Conservation (phyloP, 73 alveolate genomes). For the Paramecium pentaurelia region DNA sequence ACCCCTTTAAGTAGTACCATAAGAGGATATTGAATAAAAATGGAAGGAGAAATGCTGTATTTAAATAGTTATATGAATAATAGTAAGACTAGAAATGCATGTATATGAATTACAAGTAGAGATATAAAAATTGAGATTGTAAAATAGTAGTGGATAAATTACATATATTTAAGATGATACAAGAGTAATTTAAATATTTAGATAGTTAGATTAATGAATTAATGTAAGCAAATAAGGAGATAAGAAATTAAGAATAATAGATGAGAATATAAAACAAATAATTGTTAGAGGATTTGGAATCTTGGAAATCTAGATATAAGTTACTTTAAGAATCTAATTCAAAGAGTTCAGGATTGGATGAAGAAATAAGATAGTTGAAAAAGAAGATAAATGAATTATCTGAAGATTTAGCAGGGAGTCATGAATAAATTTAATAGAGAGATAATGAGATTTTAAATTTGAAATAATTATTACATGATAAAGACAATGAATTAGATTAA, state of each 20-base stretch:
- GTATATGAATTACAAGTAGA: conserved; percentile 18
- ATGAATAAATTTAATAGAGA: background rate
- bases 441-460: background rate
- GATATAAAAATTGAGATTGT: background rate
- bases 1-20: background rate
- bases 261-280: background rate
- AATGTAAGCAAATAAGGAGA: background rate
- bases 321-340: background rate
- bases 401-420: background rate
- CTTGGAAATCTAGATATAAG: conserved; percentile 8
- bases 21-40: background rate
- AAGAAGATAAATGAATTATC: background rate
- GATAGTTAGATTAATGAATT: background rate
- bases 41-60: conserved; percentile 29
- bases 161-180: background rate
- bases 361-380: background rate
- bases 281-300: background rate
- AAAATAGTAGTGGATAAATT: background rate
- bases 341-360: conserved; percentile 6
- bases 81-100: background rate
- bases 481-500: background rate
- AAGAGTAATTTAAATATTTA: background rate
- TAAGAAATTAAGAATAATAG: conserved; percentile 13
- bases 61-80: background rate
- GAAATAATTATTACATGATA: background rate